These are phyloP conservation scores for Apiospora kogelbergensis DNA, from an alignment of 2,329 filamentous ascomycete species.

Conservation along the genomic window DNA sequence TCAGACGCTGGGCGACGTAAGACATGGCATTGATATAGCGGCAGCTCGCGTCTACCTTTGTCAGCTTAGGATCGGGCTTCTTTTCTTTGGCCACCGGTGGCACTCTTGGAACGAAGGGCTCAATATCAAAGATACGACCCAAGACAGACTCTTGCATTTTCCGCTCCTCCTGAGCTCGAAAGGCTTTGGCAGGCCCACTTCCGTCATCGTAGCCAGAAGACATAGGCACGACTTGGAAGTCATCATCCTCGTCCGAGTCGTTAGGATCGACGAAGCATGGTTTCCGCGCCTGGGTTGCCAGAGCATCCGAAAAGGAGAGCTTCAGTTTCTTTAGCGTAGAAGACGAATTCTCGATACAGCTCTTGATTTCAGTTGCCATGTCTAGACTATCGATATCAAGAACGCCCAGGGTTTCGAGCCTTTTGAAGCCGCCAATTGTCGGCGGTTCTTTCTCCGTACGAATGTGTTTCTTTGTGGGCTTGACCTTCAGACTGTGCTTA, in stretches of 20 bases:
- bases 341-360: slow-evolving; percentile 55
- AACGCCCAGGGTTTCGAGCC: slow-evolving; percentile 52
- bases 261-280: slow-evolving; percentile 42
- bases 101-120: slow-evolving; percentile 32
- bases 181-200: slow-evolving; percentile 43
- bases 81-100: slow-evolving; percentile 26
- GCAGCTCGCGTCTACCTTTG: slow-evolving; percentile 16
- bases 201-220: slow-evolving; percentile 32
- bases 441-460: slow-evolving; percentile 40
- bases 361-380: slow-evolving; percentile 53
- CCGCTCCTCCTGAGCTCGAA: slow-evolving; percentile 52
- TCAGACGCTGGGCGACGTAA: slow-evolving; percentile 42
- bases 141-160: slow-evolving; percentile 55
- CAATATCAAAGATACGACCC: slow-evolving; percentile 52
- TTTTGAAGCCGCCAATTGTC: slow-evolving; percentile 58
- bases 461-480: slow-evolving; percentile 30
- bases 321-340: slow-evolving; percentile 54
- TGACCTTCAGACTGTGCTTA: slow-evolving; percentile 37
- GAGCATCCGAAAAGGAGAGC: slow-evolving; percentile 56
- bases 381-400: slow-evolving; percentile 62
- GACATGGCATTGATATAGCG: slow-evolving; percentile 40
- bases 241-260: slow-evolving; percentile 55
- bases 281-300: slow-evolving; percentile 49
- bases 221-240: slow-evolving; percentile 47
- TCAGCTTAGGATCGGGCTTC: slow-evolving; percentile 14